Conservation (phyloP, 192 early-diverging fungal genomes). For the Linnemannia schmuckeri region DNA sequence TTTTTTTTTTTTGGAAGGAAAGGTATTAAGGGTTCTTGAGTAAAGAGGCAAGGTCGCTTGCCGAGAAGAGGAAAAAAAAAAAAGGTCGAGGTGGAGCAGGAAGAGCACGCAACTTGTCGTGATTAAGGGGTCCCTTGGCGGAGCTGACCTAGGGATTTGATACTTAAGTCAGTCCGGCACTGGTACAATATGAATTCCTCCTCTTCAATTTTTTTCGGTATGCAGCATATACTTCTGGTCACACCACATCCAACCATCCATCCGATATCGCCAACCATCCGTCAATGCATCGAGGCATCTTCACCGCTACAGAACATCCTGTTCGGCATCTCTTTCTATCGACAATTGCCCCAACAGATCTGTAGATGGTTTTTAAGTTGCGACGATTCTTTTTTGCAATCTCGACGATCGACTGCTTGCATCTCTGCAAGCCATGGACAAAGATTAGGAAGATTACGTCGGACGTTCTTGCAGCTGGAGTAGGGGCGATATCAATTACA, state of each 20-base stretch:
- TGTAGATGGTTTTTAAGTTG: neutral
- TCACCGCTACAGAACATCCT: neutral
- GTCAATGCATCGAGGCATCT: conserved; percentile 10
- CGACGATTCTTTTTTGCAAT: no score
- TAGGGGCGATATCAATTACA: neutral
- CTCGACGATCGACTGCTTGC: neutral
- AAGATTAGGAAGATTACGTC: neutral
- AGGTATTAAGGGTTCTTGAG: conserved; percentile 6
- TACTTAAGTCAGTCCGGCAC: neutral
- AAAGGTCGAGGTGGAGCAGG: neutral
- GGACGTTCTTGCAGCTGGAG: neutral
- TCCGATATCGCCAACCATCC: conserved; percentile 10
- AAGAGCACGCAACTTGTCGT: neutral
- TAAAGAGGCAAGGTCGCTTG: conserved; percentile 6
- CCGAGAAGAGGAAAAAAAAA: conserved; percentile 1
- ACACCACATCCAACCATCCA: conserved; percentile 18
- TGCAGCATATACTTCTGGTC: neutral
- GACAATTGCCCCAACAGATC: neutral
- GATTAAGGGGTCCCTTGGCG: neutral
- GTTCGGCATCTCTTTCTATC: neutral
- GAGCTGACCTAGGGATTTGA: neutral
- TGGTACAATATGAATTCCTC: conserved; percentile 15
- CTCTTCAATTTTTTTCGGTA: conserved; percentile 50
- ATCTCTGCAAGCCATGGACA: neutral
- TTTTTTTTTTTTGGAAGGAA: neutral